A percentile compares a stretch with the other conserved stretches of the same genome.
Conservation (phyloP, 108 stramenopile species). For the Conticribra weissflogii region DNA sequence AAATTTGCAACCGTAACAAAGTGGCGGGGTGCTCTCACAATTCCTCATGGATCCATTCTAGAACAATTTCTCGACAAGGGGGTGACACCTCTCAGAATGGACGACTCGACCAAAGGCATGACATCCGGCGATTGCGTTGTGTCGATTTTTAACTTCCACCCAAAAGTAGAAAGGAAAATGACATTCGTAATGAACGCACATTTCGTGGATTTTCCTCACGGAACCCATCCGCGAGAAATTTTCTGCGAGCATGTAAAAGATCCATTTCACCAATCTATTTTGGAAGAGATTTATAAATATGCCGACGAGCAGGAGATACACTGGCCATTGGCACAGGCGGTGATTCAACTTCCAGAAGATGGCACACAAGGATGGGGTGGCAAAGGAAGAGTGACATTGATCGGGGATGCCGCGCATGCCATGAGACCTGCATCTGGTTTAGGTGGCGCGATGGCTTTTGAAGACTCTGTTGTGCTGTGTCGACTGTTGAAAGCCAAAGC, state of each 20-base stretch:
- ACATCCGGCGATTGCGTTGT: background rate
- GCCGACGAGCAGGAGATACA: background rate
- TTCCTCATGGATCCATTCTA: slow-evolving; percentile 4
- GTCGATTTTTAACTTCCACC: slow-evolving; percentile 29
- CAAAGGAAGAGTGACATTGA: slow-evolving; percentile 24
- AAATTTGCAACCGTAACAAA: slow-evolving; percentile 12
- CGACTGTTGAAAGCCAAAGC: slow-evolving; percentile 12
- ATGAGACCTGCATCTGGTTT: slow-evolving; percentile 35
- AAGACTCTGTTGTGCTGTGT: slow-evolving; percentile 43
- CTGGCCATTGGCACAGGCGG: background rate
- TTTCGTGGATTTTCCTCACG: background rate
- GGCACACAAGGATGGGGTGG: slow-evolving; percentile 35
- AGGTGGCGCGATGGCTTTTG: slow-evolving; percentile 42
- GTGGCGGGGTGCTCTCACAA: slow-evolving; percentile 25
- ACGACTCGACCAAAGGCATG: background rate
- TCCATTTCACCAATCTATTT: background rate
- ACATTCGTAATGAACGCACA: slow-evolving; percentile 16
- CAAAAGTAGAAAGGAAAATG: slow-evolving; percentile 20
- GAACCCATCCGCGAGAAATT: slow-evolving; percentile 14
- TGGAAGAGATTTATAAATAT: slow-evolving; percentile 6
- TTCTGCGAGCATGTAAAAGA: background rate
- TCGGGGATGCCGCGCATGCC: slow-evolving; percentile 52
- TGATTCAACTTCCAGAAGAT: slow-evolving; percentile 12
- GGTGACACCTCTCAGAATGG: background rate
- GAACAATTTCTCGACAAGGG: slow-evolving; percentile 18